A percentile compares a stretch with the other conserved stretches of the same genome.
Evolutionary conservation across 2,329 filamentous ascomycete species (phyloP).

Genomic region (Ascochyta viciae-villosae): DNA sequence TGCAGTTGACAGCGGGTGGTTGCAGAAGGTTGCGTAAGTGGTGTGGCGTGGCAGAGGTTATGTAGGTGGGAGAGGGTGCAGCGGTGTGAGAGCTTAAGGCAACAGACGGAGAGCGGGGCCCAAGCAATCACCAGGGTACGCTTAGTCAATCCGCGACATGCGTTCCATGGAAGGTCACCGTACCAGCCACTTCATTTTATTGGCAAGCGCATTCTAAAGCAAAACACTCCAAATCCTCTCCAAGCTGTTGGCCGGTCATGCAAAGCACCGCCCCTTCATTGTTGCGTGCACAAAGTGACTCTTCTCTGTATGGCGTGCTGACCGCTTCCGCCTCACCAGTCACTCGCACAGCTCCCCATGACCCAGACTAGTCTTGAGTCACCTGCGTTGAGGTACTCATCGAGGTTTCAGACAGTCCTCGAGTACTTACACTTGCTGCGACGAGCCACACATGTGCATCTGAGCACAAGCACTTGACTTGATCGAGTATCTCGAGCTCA

Average conservation of each 20-base stretch:
- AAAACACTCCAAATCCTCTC: constrained; percentile 20
- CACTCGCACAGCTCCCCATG: constrained; percentile 41
- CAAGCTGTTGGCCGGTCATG: constrained; percentile 19
- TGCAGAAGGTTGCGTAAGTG: constrained; percentile 16
- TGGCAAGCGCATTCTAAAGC: constrained; percentile 20
- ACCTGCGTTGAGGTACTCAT: constrained; percentile 14
- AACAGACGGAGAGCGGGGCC: constrained; percentile 40
- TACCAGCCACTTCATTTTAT: constrained; percentile 20
- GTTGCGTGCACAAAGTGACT: constrained; percentile 30
- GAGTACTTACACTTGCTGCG: not conserved
- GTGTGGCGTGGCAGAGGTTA: constrained; percentile 34
- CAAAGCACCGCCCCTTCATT: constrained; percentile 27
- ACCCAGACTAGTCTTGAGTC: constrained; percentile 31
- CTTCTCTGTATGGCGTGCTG: constrained; percentile 38
- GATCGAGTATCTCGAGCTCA: not conserved
- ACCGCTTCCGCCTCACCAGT: constrained; percentile 34
- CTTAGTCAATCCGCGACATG: constrained; percentile 15
- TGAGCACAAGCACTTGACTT: not conserved
- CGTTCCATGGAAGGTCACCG: constrained; percentile 15
- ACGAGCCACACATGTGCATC: not conserved
- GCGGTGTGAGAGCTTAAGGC: constrained; percentile 40
- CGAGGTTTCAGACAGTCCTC: not conserved
- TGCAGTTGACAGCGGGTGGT: constrained; percentile 10
- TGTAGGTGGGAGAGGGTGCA: constrained; percentile 30
- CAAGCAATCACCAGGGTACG: constrained; percentile 25